phyloP scores from a whole-genome alignment of 176 grass and related monocot genomes.

The Bolboschoenus planiculmis region DNA sequence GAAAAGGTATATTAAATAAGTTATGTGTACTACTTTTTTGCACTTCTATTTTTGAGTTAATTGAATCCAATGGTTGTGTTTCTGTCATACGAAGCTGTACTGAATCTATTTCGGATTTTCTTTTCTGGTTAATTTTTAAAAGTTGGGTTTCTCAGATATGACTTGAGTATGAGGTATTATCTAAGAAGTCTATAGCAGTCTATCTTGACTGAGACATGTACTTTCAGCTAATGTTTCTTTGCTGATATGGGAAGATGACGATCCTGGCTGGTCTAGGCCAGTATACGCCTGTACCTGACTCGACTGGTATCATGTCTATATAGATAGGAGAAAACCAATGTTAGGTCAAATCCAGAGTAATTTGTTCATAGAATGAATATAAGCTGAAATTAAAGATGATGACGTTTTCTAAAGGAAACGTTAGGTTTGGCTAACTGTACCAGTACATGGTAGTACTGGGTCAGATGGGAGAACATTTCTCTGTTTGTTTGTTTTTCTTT shows the following conservation, averaged over 20 bases:
- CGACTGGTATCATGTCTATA: neutral
- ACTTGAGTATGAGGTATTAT: neutral
- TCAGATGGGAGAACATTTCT: neutral
- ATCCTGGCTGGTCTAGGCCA: neutral
- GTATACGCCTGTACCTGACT: neutral
- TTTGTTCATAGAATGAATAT: neutral
- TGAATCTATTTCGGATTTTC: neutral
- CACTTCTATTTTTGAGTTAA: neutral
- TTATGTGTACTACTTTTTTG: neutral
- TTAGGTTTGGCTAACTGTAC: neutral
- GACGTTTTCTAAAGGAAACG: neutral
- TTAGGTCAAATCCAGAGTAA: neutral
- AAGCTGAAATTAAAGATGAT: neutral
- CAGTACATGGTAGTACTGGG: neutral
- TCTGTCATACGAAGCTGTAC: neutral
- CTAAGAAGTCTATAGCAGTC: neutral
- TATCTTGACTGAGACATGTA: neutral
- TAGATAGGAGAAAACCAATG: neutral
- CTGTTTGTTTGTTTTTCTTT: neutral
- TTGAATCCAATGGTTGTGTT: neutral
- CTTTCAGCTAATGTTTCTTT: neutral
- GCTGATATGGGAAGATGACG: neutral
- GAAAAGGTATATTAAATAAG: slow-evolving; percentile 58
- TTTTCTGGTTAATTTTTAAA: neutral
- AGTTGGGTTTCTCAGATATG: neutral